These are phyloP conservation scores for Cyclotella kingstonii DNA, from an alignment of 108 stramenopile species.

Conservation along the genomic window DNA sequence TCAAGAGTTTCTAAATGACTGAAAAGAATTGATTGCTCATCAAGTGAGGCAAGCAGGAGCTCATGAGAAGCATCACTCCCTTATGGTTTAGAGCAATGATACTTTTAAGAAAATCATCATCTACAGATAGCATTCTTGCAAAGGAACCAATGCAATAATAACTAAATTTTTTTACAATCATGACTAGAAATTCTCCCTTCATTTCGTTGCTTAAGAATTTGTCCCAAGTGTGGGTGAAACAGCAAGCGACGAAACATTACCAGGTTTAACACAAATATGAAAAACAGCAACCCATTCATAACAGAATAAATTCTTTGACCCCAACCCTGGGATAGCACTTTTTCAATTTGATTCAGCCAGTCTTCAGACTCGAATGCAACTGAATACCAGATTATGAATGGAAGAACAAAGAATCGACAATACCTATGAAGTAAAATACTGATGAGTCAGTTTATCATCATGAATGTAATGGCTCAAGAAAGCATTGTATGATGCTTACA, in stretches of 20 bases:
- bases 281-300: conserved; percentile 53
- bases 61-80: no score
- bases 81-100: no score
- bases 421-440: conserved; percentile 24
- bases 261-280: conserved; percentile 58
- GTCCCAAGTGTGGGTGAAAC: conserved; percentile 56
- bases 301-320: conserved; percentile 40
- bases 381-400: conserved; percentile 69
- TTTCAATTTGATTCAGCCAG: conserved; percentile 81
- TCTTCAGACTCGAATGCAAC: conserved; percentile 64
- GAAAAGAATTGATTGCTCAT: no score
- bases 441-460: not conserved
- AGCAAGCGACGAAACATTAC: conserved; percentile 58
- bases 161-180: no score
- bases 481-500: conserved; percentile 23
- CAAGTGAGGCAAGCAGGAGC: no score
- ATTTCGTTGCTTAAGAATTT: conserved; percentile 11
- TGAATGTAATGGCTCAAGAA: not conserved
- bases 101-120: no score
- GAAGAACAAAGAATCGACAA: conserved; percentile 69
- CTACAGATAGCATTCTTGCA: no score
- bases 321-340: conserved; percentile 61
- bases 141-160: no score
- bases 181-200: not conserved
- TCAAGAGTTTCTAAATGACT: no score